These are phyloP conservation scores for Aspergillus sp. DNA, from an alignment of 2,329 filamentous ascomycete genomes.

Conservation along the genomic window DNA sequence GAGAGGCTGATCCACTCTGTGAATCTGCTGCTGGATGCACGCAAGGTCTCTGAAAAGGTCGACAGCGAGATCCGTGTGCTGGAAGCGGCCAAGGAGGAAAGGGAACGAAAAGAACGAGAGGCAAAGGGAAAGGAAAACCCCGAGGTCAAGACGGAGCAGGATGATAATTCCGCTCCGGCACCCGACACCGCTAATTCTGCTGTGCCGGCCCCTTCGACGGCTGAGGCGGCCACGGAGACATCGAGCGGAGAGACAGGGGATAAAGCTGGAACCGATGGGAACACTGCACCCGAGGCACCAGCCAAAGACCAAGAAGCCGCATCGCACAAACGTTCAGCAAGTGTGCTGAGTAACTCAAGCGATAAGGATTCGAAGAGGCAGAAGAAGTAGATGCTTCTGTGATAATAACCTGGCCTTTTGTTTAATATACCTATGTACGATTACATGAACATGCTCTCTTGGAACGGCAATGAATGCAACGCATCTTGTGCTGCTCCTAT, in stretches of 20 bases:
- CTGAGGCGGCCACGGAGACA: conserved; percentile 8
- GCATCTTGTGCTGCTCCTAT: conserved; percentile 1
- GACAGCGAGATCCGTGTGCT: conserved; percentile 48
- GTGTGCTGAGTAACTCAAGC: conserved; percentile 69
- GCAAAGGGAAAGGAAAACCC: conserved; percentile 26
- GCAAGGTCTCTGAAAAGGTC: conserved; percentile 48
- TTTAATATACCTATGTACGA: conserved; percentile 31
- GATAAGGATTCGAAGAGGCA: conserved; percentile 56
- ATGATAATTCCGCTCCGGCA: conserved; percentile 23
- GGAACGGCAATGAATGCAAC: conserved; percentile 2
- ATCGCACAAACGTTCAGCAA: conserved; percentile 74
- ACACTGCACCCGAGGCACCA: conserved; percentile 6
- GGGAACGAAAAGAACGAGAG: conserved; percentile 35
- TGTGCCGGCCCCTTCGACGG: conserved; percentile 14
- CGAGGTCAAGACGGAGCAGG: conserved; percentile 34
- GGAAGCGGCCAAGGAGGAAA: conserved; percentile 40
- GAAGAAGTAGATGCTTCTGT: conserved; percentile 35
- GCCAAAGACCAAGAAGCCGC: conserved; percentile 16
- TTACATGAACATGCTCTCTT: conserved; percentile 23
- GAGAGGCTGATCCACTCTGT: conserved; percentile 48
- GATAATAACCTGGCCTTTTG: conserved; percentile 5
- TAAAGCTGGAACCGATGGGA: conserved; percentile 1
- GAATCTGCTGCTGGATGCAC: conserved; percentile 46
- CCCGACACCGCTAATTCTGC: conserved; percentile 10
- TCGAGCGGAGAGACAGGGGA: conserved; percentile 1